These are phyloP conservation scores for Meyerozyma carpophila DNA, from an alignment of 1,139 yeast species.

Conservation along the genomic window DNA sequence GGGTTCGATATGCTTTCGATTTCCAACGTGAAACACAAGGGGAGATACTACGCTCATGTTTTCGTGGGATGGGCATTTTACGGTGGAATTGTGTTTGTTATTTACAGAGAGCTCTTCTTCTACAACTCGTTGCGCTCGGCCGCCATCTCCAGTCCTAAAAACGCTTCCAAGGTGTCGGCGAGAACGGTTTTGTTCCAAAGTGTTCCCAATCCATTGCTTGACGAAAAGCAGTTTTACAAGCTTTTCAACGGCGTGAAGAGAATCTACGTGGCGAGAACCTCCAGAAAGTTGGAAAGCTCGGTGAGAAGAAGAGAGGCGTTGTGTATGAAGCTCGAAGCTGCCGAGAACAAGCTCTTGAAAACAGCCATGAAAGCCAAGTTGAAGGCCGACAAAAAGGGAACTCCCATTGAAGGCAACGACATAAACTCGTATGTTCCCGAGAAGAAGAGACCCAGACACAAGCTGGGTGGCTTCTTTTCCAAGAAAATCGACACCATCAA, in stretches of 20 bases:
- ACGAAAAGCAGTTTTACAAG: constrained; percentile 56
- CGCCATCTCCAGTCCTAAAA: constrained; percentile 73
- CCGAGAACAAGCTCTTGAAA: constrained; percentile 56
- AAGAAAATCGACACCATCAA: constrained; percentile 59
- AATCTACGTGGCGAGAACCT: constrained; percentile 71
- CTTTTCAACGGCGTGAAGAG: constrained; percentile 66
- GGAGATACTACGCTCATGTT: constrained; percentile 82
- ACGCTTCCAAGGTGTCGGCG: constrained; percentile 67
- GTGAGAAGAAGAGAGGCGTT: constrained; percentile 60
- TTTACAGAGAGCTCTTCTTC: constrained; percentile 78
- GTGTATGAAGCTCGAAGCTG: constrained; percentile 61
- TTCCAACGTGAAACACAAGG: constrained; percentile 54
- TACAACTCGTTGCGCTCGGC: constrained; percentile 79
- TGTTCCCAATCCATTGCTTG: constrained; percentile 65
- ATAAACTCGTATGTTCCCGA: constrained; percentile 65
- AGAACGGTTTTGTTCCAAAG: constrained; percentile 77
- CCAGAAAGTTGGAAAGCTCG: constrained; percentile 50
- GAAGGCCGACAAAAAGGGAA: constrained; percentile 62
- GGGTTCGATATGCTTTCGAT: constrained; percentile 81
- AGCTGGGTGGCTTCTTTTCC: constrained; percentile 46
- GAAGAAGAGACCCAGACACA: constrained; percentile 72
- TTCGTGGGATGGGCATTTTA: constrained; percentile 76
- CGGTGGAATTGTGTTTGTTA: constrained; percentile 60
- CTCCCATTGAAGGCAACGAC: constrained; percentile 31
- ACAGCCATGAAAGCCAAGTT: constrained; percentile 56